Evolutionary conservation across 345 rosid species (phyloP).

Genomic region (Nephelium lappaceum): DNA sequence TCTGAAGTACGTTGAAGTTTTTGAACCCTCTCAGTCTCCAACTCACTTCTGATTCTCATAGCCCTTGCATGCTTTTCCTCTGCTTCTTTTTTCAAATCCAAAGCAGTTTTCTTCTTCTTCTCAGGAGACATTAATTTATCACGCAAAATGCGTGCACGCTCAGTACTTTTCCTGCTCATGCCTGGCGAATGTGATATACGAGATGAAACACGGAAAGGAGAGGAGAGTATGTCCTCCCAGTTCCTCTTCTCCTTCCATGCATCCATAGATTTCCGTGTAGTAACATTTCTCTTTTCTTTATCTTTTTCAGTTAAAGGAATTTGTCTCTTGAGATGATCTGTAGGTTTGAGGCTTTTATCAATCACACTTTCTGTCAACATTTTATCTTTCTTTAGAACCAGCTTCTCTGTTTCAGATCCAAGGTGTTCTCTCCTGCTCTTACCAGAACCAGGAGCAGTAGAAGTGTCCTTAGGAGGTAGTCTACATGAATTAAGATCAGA

Average conservation of each 20-base stretch:
- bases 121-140: slow-evolving; percentile 77
- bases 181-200: slow-evolving; percentile 68
- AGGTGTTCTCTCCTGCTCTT: slow-evolving; percentile 50
- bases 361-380: slow-evolving; percentile 27
- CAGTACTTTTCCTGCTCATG: slow-evolving; percentile 66
- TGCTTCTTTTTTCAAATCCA: slow-evolving; percentile 74
- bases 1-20: slow-evolving; percentile 78
- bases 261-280: slow-evolving; percentile 67
- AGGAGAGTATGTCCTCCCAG: slow-evolving; percentile 73
- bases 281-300: slow-evolving; percentile 53
- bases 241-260: slow-evolving; percentile 86
- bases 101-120: slow-evolving; percentile 72
- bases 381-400: slow-evolving; percentile 49
- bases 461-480: slow-evolving; percentile 39
- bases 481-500: slow-evolving; percentile 32
- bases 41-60: slow-evolving; percentile 67
- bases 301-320: slow-evolving; percentile 49
- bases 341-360: slow-evolving; percentile 44
- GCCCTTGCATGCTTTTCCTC: slow-evolving; percentile 82
- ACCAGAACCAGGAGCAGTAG: slow-evolving; percentile 37
- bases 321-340: slow-evolving; percentile 46
- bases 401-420: slow-evolving; percentile 47
- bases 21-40: slow-evolving; percentile 77
- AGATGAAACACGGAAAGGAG: slow-evolving; percentile 64
- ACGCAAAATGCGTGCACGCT: slow-evolving; percentile 67